Percentiles rank a stretch among this genome's conserved stretches.
These are phyloP conservation scores for Aspergillus chevalieri DNA, from an alignment of 2,329 filamentous ascomycete genomes.

Conservation along the genomic window DNA sequence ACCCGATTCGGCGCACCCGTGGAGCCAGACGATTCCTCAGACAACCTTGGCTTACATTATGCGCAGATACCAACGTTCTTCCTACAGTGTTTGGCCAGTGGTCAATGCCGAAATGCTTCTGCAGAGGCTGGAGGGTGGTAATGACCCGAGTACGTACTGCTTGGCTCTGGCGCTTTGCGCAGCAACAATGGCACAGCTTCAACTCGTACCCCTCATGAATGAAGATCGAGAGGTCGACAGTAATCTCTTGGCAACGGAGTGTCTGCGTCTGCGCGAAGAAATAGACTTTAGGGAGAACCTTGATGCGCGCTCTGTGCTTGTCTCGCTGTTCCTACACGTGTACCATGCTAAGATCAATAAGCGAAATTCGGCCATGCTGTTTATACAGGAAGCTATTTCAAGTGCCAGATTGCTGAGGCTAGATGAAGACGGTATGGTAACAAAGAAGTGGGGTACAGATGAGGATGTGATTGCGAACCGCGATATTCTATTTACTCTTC, in stretches of 20 bases:
- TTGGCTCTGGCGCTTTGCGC: constrained; percentile 23
- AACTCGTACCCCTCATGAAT: constrained; percentile 15
- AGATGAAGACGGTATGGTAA: constrained; percentile 8
- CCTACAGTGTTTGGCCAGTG: constrained; percentile 26
- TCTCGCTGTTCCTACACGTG: constrained; percentile 28
- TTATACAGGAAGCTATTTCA: constrained; percentile 24
- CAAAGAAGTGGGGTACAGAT: not conserved
- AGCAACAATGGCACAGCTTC: constrained; percentile 26
- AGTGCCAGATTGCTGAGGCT: constrained; percentile 17
- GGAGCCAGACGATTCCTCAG: constrained; percentile 6
- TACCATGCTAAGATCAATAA: constrained; percentile 27
- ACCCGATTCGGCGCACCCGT: not conserved
- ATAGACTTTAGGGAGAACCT: constrained; percentile 12
- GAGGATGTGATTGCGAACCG: constrained; percentile 17
- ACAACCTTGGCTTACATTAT: constrained; percentile 13
- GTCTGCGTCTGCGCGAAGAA: constrained; percentile 16
- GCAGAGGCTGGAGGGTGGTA: constrained; percentile 4
- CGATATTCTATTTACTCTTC: constrained; percentile 20
- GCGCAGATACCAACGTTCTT: constrained; percentile 16
- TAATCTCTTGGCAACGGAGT: constrained; percentile 14
- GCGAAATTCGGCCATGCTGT: constrained; percentile 23
- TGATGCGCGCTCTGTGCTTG: constrained; percentile 16
- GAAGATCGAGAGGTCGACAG: constrained; percentile 11
- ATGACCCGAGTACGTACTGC: constrained; percentile 9
- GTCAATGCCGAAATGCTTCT: constrained; percentile 16